phyloP scores from a whole-genome alignment of 2,329 filamentous ascomycete species.

The Phialocephala subalpina region DNA sequence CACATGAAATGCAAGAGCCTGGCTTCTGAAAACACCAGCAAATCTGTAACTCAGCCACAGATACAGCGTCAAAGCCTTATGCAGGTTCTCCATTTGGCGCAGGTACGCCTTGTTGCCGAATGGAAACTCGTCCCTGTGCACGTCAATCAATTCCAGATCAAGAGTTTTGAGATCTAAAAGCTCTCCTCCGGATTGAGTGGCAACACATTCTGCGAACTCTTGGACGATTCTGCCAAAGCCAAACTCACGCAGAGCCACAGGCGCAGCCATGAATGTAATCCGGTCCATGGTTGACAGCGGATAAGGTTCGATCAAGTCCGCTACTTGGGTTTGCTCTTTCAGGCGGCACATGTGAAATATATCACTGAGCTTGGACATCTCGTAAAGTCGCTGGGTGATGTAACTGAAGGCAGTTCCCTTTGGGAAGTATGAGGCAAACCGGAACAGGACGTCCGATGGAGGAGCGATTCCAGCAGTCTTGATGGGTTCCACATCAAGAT shows the following conservation, averaged over 20 bases:
- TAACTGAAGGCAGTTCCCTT: constrained; percentile 83
- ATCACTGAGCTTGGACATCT: constrained; percentile 65
- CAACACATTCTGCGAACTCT: constrained; percentile 74
- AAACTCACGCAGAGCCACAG: constrained; percentile 63
- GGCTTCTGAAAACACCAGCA: constrained; percentile 78
- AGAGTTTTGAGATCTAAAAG: constrained; percentile 77
- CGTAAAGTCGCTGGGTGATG: constrained; percentile 77
- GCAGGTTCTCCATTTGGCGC: constrained; percentile 75
- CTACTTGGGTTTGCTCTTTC: constrained; percentile 67
- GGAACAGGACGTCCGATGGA: constrained; percentile 73
- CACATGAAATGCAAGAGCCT: constrained; percentile 79
- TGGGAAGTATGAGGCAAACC: constrained; percentile 84
- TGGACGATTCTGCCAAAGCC: constrained; percentile 60
- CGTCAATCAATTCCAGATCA: constrained; percentile 75
- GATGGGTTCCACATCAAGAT: constrained; percentile 69
- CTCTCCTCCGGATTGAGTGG: constrained; percentile 75
- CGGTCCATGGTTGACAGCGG: constrained; percentile 77
- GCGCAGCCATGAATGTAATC: constrained; percentile 77
- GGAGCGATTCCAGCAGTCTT: constrained; percentile 77
- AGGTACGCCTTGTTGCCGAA: constrained; percentile 59
- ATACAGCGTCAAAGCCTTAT: constrained; percentile 85
- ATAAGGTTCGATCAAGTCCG: constrained; percentile 78
- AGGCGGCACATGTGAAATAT: constrained; percentile 77
- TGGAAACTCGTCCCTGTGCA: constrained; percentile 52
- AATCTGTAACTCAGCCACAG: constrained; percentile 95